Percentiles rank a stretch among this genome's conserved stretches.
phyloP scores from a whole-genome alignment of 495 filamentous ascomycete species.

The Talaromyces thailandensis region DNA sequence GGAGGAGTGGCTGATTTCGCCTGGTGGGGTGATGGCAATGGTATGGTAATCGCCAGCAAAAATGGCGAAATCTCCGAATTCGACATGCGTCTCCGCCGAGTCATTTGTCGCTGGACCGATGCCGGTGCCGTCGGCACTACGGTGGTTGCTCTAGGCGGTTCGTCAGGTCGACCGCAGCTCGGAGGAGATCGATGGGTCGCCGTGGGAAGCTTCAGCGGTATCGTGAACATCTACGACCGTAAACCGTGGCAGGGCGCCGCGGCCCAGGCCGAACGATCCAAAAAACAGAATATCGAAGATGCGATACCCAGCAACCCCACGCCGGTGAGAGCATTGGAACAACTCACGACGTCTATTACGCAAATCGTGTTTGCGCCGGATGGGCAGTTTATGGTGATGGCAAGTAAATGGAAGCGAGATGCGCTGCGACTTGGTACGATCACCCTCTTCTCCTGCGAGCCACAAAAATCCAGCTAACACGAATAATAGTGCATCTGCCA shows the following conservation, averaged over 20 bases:
- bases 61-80: constrained; percentile 93
- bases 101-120: constrained; percentile 78
- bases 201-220: constrained; percentile 72
- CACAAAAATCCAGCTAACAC: constrained; percentile 6
- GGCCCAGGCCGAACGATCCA: constrained; percentile 13
- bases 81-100: constrained; percentile 52
- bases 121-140: constrained; percentile 85
- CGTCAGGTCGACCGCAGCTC: constrained; percentile 43
- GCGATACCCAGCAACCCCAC: constrained; percentile 55
- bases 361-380: constrained; percentile 74
- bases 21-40: constrained; percentile 82
- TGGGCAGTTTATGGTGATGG: constrained; percentile 80
- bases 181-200: constrained; percentile 86
- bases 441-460: not conserved
- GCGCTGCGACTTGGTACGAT: constrained; percentile 60
- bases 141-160: constrained; percentile 60
- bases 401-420: constrained; percentile 77
- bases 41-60: constrained; percentile 68
- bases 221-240: constrained; percentile 91
- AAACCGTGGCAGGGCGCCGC: constrained; percentile 42
- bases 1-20: constrained; percentile 80
- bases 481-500: constrained; percentile 64
- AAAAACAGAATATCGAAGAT: constrained; percentile 21
- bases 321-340: constrained; percentile 64
- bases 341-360: constrained; percentile 76